Evolutionary conservation across 306 rosid genomes (phyloP), one percentile per base, ranked within the genome.

Genomic region (Rosa rugosa): DNA sequence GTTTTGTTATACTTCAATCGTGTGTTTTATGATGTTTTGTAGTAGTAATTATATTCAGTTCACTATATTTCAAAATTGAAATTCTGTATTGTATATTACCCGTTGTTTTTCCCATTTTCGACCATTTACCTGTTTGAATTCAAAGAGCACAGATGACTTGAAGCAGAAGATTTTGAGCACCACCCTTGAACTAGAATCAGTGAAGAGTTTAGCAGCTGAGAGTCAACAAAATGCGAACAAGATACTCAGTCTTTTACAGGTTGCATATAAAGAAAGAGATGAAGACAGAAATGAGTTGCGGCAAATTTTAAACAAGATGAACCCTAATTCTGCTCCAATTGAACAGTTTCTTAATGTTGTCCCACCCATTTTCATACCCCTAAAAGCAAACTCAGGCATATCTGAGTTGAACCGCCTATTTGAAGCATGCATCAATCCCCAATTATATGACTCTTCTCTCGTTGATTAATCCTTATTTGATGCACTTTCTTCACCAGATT

Each of bases 231-330:
- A 73, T 8, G 25, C 77, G 47, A 79, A 60, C n/a, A 65, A 78
- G 20, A 57, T 89, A 14, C 31, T 84, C 3, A 69, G 76, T 36
- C 83, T 85, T 27, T 77, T 94, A 23, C 45, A 85, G 6, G 45
- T 71, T 60, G 85, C 90, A 6, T 64, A 41, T 54, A 66, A 83
- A 71, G 97, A 94, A 68, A 82, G 91, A 81, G 94, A 88, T 4
- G 91, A 92, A 75, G 92, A 94, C 0, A 88, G 75, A 71, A 59
- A 76, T 41, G 86, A 89, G 77, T 80, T 92, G 6, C 85, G 82
- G 25, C 86, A 79, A 14, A 67, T 85, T 3, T 10, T 74, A 50
- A 81, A 73, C 76, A 83, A 77, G 31, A 38, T 86, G 25, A 20
- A 57, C 18, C 42, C 42, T 40, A 40, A 40, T 27, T 13, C 82